These are phyloP conservation scores for Hypomyces perniciosus DNA, from an alignment of 2,329 filamentous ascomycete species.

Conservation along the genomic window DNA sequence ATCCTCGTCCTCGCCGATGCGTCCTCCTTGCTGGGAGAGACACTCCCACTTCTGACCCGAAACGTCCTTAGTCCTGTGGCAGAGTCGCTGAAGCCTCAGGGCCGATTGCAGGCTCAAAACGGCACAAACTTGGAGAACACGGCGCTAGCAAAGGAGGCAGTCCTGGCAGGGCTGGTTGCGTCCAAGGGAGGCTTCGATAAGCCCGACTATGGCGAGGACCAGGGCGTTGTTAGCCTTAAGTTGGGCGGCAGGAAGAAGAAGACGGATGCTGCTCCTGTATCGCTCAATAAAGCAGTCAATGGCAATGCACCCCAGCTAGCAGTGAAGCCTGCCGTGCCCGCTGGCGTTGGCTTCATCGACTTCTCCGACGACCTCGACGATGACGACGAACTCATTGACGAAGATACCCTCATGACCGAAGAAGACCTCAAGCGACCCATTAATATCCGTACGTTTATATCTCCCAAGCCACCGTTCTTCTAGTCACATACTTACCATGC, in stretches of 20 bases:
- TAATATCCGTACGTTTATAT: slow-evolving; percentile 64
- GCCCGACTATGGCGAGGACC: slow-evolving; percentile 48
- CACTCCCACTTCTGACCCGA: slow-evolving; percentile 57
- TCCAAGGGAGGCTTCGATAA: slow-evolving; percentile 65
- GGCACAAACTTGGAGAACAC: slow-evolving; percentile 2
- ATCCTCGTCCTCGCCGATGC: slow-evolving; percentile 76
- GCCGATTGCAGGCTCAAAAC: slow-evolving; percentile 10
- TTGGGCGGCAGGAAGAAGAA: slow-evolving; percentile 34
- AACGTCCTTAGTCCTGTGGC: slow-evolving; percentile 8
- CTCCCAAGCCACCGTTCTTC: neutral
- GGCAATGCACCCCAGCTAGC: slow-evolving; percentile 31
- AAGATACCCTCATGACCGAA: slow-evolving; percentile 78
- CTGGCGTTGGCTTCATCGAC: slow-evolving; percentile 61
- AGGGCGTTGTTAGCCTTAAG: slow-evolving; percentile 50
- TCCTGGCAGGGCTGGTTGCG: slow-evolving; percentile 72
- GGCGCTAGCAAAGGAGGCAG: slow-evolving; percentile 56
- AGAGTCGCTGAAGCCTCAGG: slow-evolving; percentile 11
- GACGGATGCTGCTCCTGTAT: slow-evolving; percentile 17
- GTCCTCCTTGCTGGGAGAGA: slow-evolving; percentile 40
- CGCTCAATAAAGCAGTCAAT: slow-evolving; percentile 36
- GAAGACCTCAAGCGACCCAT: slow-evolving; percentile 75
- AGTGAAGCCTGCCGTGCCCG: slow-evolving; percentile 39
- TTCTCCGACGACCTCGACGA: slow-evolving; percentile 54
- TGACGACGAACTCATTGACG: slow-evolving; percentile 85
- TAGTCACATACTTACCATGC: slow-evolving; percentile 10